Evolutionary conservation across 78 protist species (phyloP), one percentile per base, ranked within the genome.

Genomic region (Cavenderia fasciculata): DNA sequence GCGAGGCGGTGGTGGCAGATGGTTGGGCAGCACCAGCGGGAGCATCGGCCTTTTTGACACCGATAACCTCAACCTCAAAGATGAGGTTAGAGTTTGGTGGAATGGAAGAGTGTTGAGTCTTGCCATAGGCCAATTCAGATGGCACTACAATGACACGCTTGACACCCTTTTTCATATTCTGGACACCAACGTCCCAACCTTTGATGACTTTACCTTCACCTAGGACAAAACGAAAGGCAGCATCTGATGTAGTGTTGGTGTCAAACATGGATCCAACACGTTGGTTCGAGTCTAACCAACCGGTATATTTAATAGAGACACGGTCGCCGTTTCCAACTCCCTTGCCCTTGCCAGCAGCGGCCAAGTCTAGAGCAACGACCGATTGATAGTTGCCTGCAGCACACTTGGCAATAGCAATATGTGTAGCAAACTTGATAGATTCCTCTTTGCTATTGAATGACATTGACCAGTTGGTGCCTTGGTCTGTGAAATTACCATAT

Each of bases 131-230:
- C 16, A 85, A 44, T 0, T 65, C 91, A 18, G 95, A 44, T 33
- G 97, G 94, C 43, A 94, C 84, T 51, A 76, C 87, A 21, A 96
- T 57, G 44, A 57, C 57, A 47, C 95, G 79, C 59, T 75, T 63
- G 21, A 68, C 94, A n/a, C 96, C 95, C 19, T 74, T 74, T 16
- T 29, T 65, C 96, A 94, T 94, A 19, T 91, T 92, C 36, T 31
- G 51, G 27, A 96, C 29, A 66, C 98, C 98, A 19, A 78, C 18
- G 74, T 94, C 96, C 98, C 98, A 96, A 57, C 98, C 98, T 31
- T 47, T 29, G 74, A 95, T 94, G 27, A 94, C 96, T 63, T 94
- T 38, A 3, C 85, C 74, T 21, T 82, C 90, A 44, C 90, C 90
- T 23, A 82, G n/a, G 0, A 68, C 71, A 23, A 82, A 82, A 21